These are phyloP conservation scores for Olyra latifolia DNA, from an alignment of 176 grass and related monocot species.

Conservation along the genomic window DNA sequence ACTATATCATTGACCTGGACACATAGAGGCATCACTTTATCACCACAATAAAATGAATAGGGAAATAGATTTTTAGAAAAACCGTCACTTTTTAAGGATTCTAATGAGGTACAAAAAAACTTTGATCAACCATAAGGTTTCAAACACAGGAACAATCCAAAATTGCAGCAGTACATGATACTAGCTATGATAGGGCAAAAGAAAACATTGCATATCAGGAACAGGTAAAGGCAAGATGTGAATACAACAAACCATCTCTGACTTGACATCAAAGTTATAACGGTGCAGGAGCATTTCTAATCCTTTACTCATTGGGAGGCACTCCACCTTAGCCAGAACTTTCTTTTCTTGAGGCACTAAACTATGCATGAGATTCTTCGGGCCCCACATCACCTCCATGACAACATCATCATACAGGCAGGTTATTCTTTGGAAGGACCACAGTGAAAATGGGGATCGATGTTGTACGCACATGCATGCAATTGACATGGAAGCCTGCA, in stretches of 20 bases:
- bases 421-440: not conserved
- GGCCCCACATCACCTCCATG: not conserved
- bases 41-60: too few species aligned
- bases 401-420: not conserved
- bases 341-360: not conserved
- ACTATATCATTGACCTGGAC: too few species aligned
- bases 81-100: too few species aligned
- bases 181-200: too few species aligned
- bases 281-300: not conserved
- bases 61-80: too few species aligned
- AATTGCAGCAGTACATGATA: too few species aligned
- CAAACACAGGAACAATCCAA: too few species aligned
- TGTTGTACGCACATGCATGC: not conserved
- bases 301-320: not conserved
- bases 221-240: not conserved
- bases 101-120: too few species aligned
- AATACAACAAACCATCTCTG: not conserved
- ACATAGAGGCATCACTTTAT: too few species aligned
- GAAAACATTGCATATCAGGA: not conserved
- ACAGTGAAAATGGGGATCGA: not conserved
- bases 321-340: not conserved
- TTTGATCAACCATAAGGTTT: too few species aligned
- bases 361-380: not conserved
- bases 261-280: not conserved
- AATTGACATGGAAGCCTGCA: not conserved